phyloP scores from a whole-genome alignment of 257 asterid genomes.

The Scutellaria barbata region DNA sequence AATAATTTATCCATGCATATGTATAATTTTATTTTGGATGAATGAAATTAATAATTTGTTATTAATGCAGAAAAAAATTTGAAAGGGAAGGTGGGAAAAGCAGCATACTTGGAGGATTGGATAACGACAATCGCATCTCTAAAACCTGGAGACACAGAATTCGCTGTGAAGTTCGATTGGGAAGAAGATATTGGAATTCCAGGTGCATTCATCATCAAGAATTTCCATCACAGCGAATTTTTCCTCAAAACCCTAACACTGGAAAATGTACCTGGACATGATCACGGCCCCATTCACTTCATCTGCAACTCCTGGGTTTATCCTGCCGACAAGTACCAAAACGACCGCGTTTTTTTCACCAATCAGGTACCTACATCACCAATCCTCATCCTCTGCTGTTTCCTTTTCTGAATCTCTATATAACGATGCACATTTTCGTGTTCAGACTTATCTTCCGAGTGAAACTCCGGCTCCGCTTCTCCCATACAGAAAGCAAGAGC shows the following conservation, averaged over 20 bases:
- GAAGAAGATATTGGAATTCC: slow-evolving; percentile 53
- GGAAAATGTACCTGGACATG: slow-evolving; percentile 52
- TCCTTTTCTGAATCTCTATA: too few species aligned
- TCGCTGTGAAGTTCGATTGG: slow-evolving; percentile 47
- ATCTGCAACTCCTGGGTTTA: slow-evolving; percentile 63
- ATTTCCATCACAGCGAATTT: slow-evolving; percentile 51
- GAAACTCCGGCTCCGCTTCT: slow-evolving; percentile 50
- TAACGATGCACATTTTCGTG: background rate
- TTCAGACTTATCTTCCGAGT: slow-evolving; percentile 45
- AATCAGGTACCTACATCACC: slow-evolving; percentile 36
- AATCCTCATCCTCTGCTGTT: too few species aligned
- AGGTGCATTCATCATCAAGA: slow-evolving; percentile 50
- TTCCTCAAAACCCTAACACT: slow-evolving; percentile 57
- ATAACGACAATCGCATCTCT: slow-evolving; percentile 42
- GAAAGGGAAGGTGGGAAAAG: slow-evolving; percentile 59
- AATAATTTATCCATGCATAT: too few species aligned
- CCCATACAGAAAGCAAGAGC: slow-evolving; percentile 49
- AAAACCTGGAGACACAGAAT: slow-evolving; percentile 49
- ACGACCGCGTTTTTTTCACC: slow-evolving; percentile 47
- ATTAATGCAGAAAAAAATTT: slow-evolving; percentile 35
- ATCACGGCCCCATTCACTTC: slow-evolving; percentile 45
- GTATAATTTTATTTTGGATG: too few species aligned
- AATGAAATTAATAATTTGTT: too few species aligned
- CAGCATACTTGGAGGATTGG: slow-evolving; percentile 59
- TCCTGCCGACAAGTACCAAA: slow-evolving; percentile 43